Evolutionary conservation across 805 yeast genomes (phyloP).

Genomic region (Kazachstania psychrophila): DNA sequence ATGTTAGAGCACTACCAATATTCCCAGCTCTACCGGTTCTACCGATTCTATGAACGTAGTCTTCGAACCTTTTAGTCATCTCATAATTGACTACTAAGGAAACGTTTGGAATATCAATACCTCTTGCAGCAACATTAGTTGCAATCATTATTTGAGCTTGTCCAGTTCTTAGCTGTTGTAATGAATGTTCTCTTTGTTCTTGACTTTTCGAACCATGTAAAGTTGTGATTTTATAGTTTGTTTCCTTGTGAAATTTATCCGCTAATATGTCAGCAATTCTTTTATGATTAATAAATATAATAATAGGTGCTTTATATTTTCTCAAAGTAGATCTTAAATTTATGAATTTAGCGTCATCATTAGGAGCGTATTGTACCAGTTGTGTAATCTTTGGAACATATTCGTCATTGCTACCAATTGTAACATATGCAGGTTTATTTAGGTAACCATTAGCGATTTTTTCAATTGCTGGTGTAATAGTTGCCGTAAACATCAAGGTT

Average conservation of each 20-base stretch:
- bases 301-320: slow-evolving; percentile 46
- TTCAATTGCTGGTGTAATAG: slow-evolving; percentile 72
- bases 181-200: slow-evolving; percentile 72
- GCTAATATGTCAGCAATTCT: slow-evolving; percentile 61
- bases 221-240: slow-evolving; percentile 44
- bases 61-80: slow-evolving; percentile 69
- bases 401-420: slow-evolving; percentile 58
- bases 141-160: slow-evolving; percentile 63
- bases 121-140: slow-evolving; percentile 94
- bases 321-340: slow-evolving; percentile 18
- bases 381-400: slow-evolving; percentile 55
- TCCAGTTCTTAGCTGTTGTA: slow-evolving; percentile 48
- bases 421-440: slow-evolving; percentile 49
- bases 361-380: slow-evolving; percentile 43
- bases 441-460: slow-evolving; percentile 56
- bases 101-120: slow-evolving; percentile 84
- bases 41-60: slow-evolving; percentile 87
- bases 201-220: slow-evolving; percentile 87
- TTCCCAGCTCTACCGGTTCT: slow-evolving; percentile 95
- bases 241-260: slow-evolving; percentile 36
- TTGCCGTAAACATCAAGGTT: slow-evolving; percentile 91
- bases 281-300: slow-evolving; percentile 74
- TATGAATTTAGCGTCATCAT: slow-evolving; percentile 38
- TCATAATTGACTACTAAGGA: slow-evolving; percentile 81
- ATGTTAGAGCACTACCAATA: slow-evolving; percentile 66